phyloP scores from a whole-genome alignment of 2,329 filamentous ascomycete species.

The Aureobasidium sp. region DNA sequence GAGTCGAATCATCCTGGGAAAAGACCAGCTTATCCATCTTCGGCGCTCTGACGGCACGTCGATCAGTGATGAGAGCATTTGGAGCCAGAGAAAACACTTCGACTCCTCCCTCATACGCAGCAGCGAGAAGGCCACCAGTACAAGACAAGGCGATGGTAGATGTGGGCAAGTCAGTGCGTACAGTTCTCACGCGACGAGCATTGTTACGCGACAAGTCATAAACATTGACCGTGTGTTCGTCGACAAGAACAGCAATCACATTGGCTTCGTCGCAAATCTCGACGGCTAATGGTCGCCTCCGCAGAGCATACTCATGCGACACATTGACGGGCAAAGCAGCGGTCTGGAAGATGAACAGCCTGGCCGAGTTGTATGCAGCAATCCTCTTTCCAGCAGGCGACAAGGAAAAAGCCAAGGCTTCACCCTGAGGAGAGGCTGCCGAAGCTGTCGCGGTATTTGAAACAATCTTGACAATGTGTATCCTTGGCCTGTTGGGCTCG shows the following conservation, averaged over 20 bases:
- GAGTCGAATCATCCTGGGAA: slow-evolving; percentile 31
- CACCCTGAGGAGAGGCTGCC: slow-evolving; percentile 51
- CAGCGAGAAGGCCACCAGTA: slow-evolving; percentile 72
- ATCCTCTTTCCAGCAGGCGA: slow-evolving; percentile 69
- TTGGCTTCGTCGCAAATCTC: slow-evolving; percentile 72
- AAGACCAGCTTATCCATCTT: slow-evolving; percentile 31
- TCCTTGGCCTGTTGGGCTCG: slow-evolving; percentile 31
- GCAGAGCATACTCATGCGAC: slow-evolving; percentile 69
- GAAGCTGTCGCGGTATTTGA: slow-evolving; percentile 76
- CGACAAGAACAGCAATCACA: slow-evolving; percentile 69
- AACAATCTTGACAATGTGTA: slow-evolving; percentile 63
- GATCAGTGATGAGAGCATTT: slow-evolving; percentile 39
- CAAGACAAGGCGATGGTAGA: slow-evolving; percentile 74
- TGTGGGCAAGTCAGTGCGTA: slow-evolving; percentile 71
- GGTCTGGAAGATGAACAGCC: slow-evolving; percentile 72
- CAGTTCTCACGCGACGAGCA: slow-evolving; percentile 59
- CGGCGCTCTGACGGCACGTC: slow-evolving; percentile 29
- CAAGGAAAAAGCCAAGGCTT: slow-evolving; percentile 77
- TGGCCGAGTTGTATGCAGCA: slow-evolving; percentile 76
- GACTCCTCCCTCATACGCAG: slow-evolving; percentile 78
- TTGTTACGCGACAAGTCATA: slow-evolving; percentile 61
- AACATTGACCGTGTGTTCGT: slow-evolving; percentile 74
- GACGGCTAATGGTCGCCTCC: slow-evolving; percentile 65
- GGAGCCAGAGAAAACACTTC: slow-evolving; percentile 71
- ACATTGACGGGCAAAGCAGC: slow-evolving; percentile 50